A percentile compares a stretch with the other conserved stretches of the same genome.
phyloP scores from a whole-genome alignment of 495 filamentous ascomycete species.

The Penicillium goetzii region DNA sequence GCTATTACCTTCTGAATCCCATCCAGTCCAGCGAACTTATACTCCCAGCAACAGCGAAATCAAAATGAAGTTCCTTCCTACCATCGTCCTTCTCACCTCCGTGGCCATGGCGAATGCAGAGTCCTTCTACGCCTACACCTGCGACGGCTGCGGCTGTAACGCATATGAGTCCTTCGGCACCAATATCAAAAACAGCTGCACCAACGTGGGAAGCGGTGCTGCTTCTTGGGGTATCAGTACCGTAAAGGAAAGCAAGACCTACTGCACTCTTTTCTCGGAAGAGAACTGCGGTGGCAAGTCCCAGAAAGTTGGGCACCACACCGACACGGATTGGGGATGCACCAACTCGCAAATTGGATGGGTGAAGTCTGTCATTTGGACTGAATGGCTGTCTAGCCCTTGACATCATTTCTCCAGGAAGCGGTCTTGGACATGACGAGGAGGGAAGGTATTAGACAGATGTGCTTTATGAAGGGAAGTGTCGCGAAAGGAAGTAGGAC shows the following conservation, averaged over 20 bases:
- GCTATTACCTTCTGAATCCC: background rate
- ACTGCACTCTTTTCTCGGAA: background rate
- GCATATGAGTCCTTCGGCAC: background rate
- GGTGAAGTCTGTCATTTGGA: conserved; percentile 1
- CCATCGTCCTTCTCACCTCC: background rate
- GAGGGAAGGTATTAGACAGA: background rate
- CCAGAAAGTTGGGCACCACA: background rate
- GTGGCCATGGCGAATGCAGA: background rate
- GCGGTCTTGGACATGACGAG: background rate
- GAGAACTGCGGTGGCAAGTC: background rate
- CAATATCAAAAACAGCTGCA: background rate
- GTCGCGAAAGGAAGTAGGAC: background rate
- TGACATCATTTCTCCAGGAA: background rate
- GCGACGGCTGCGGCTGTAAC: background rate
- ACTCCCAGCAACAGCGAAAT: background rate
- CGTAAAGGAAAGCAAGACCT: background rate
- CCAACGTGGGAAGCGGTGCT: background rate
- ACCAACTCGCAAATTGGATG: background rate
- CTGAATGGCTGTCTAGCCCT: background rate
- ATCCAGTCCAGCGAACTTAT: background rate
- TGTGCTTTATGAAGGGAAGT: background rate
- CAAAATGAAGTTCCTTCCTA: background rate
- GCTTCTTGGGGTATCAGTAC: conserved; percentile 5
- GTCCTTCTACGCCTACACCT: background rate
- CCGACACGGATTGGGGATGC: background rate